Conservation (phyloP, 768 basidiomycete genomes). For the Russula emetica region DNA sequence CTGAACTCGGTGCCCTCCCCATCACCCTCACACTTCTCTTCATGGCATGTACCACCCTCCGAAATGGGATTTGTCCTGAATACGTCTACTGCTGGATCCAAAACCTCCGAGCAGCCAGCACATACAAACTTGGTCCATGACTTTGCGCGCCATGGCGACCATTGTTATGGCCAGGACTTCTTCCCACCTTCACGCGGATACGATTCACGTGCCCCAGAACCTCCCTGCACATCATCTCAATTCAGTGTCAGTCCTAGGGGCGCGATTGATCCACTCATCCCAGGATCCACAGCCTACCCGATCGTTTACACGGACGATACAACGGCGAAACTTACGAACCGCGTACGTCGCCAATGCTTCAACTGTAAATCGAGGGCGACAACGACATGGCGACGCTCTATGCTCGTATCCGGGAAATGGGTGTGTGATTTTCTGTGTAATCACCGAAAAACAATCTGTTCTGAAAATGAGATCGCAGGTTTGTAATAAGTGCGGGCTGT, state of each 20-base stretch:
- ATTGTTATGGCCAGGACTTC: neutral
- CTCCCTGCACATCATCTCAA: neutral
- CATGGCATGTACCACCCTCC: neutral
- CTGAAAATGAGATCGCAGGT: constrained; percentile 5
- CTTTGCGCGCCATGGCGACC: neutral
- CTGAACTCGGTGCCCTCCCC: neutral
- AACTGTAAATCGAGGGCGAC: constrained; percentile 82
- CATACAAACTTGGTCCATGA: neutral
- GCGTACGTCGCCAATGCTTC: constrained; percentile 70
- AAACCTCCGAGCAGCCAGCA: neutral
- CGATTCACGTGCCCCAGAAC: neutral
- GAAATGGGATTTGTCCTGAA: neutral
- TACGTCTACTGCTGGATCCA: neutral
- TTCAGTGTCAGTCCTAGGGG: neutral
- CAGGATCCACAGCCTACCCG: neutral
- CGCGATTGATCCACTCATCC: neutral
- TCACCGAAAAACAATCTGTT: neutral
- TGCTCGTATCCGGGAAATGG: constrained; percentile 75
- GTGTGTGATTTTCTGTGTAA: constrained; percentile 28
- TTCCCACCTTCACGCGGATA: neutral
- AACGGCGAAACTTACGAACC: constrained; percentile 68
- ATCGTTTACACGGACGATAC: constrained; percentile 62
- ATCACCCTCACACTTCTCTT: neutral
- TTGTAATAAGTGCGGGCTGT: constrained; percentile 66
- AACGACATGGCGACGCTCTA: constrained; percentile 71